phyloP scores from a whole-genome alignment of 1,284 basidiomycete species.

The Naganishia sp. region DNA sequence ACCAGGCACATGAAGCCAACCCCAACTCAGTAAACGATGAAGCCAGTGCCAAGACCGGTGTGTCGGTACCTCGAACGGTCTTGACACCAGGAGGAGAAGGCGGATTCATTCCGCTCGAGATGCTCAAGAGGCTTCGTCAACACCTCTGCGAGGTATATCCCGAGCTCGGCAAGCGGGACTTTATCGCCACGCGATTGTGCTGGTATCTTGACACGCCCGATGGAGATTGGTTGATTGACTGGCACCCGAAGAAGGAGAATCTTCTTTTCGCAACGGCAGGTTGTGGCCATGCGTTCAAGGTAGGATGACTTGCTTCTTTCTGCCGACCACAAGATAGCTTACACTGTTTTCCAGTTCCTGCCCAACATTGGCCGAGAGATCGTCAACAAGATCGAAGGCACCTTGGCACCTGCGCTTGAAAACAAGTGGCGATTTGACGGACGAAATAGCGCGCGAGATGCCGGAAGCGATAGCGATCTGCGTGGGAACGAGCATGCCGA shows the following conservation, averaged over 20 bases:
- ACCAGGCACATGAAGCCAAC: constrained; percentile 36
- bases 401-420: constrained; percentile 58
- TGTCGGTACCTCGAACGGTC: constrained; percentile 51
- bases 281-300: constrained; percentile 56
- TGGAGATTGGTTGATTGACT: constrained; percentile 57
- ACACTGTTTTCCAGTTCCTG: constrained; percentile 64
- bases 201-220: constrained; percentile 56
- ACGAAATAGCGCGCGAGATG: constrained; percentile 32
- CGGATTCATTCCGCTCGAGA: constrained; percentile 48
- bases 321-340: neutral
- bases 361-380: constrained; percentile 77
- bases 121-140: constrained; percentile 40
- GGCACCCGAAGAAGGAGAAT: constrained; percentile 51
- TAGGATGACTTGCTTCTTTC: neutral
- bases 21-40: constrained; percentile 33
- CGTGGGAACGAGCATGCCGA: constrained; percentile 36
- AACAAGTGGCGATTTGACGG: constrained; percentile 60
- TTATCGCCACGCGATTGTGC: constrained; percentile 49
- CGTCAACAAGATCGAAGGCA: constrained; percentile 68
- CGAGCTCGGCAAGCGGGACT: constrained; percentile 49
- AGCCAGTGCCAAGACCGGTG: constrained; percentile 32
- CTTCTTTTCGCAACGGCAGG: constrained; percentile 57
- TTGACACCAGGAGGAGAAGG: constrained; percentile 47
- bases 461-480: constrained; percentile 44
- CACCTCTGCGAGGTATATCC: constrained; percentile 48